These are phyloP conservation scores for Russula compacta DNA, from an alignment of 768 basidiomycete genomes.

Conservation along the genomic window DNA sequence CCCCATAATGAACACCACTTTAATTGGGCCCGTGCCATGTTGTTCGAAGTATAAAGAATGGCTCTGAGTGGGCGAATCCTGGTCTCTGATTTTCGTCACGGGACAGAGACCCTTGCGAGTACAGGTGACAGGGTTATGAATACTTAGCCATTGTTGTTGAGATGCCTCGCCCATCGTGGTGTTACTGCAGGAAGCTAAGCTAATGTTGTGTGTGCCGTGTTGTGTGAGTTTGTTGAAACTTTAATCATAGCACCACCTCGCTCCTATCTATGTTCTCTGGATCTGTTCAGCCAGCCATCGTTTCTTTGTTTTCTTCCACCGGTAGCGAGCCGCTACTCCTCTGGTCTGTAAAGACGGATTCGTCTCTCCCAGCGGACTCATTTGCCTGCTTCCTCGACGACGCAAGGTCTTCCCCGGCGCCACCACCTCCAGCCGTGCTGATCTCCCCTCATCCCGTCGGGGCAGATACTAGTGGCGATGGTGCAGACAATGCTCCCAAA, in stretches of 20 bases:
- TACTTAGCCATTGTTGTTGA: conserved; percentile 28
- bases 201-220: too few species aligned
- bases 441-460: conserved; percentile 34
- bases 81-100: conserved; percentile 42
- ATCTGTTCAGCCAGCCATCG: conserved; percentile 47
- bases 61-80: conserved; percentile 42
- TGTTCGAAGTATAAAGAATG: conserved; percentile 76
- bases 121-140: conserved; percentile 55
- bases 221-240: too few species aligned
- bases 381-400: conserved; percentile 59
- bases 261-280: conserved; percentile 41
- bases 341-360: conserved; percentile 43
- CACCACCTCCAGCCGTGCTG: conserved; percentile 37
- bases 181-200: too few species aligned
- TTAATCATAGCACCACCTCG: too few species aligned
- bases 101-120: conserved; percentile 69
- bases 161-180: neutral
- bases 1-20: conserved; percentile 77
- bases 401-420: conserved; percentile 38
- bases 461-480: conserved; percentile 18
- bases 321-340: conserved; percentile 51
- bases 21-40: conserved; percentile 58
- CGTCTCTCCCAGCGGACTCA: conserved; percentile 48
- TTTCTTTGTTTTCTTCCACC: conserved; percentile 75
- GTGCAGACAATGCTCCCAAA: conserved; percentile 22